Evolutionary conservation across 2,329 filamentous ascomycete genomes (phyloP).

Genomic region (Botrytis byssoidea): DNA sequence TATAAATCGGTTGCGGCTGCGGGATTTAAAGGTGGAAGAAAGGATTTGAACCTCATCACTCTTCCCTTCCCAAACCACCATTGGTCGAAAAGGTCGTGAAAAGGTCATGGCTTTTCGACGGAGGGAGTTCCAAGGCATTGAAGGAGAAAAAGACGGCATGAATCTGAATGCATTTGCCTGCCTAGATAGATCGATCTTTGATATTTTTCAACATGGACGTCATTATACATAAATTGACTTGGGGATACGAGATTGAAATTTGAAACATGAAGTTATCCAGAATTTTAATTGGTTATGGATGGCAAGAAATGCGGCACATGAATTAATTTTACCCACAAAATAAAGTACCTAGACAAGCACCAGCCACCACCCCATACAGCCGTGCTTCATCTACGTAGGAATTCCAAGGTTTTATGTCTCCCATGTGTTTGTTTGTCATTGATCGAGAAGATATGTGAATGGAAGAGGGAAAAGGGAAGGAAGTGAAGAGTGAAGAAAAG

Average conservation of each 20-base stretch:
- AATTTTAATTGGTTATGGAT: background rate
- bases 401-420: background rate
- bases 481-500: too few species aligned
- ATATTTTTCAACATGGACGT: background rate
- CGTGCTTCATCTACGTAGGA: background rate
- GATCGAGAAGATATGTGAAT: background rate
- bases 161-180: background rate
- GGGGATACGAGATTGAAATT: background rate
- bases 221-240: background rate
- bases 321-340: background rate
- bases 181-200: background rate
- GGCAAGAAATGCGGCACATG: background rate
- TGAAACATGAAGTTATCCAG: background rate
- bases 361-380: background rate
- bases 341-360: background rate
- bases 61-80: background rate
- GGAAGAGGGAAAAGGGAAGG: background rate
- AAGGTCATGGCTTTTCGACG: background rate
- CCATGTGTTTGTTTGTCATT: background rate
- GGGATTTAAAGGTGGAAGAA: slow-evolving; percentile 2
- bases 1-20: background rate
- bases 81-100: background rate
- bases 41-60: background rate
- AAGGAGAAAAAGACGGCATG: background rate
- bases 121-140: background rate